These are phyloP conservation scores for Phytopythium mirpurense DNA, from an alignment of 352 stramenopile genomes.

Conservation along the genomic window DNA sequence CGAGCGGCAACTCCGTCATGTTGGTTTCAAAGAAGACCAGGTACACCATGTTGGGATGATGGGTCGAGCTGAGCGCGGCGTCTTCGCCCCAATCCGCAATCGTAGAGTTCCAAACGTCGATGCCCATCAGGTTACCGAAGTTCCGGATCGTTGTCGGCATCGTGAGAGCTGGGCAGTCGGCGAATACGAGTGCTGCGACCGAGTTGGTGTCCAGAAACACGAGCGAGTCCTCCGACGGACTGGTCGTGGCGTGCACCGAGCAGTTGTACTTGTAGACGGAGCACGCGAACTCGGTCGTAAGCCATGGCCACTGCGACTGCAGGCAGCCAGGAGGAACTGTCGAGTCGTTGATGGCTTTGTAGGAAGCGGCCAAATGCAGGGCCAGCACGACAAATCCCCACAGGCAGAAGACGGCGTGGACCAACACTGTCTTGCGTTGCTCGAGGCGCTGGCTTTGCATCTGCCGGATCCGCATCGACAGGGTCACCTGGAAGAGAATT, in stretches of 20 bases:
- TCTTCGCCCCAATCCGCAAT: constrained; percentile 10
- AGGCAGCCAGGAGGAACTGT: constrained; percentile 7
- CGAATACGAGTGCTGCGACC: constrained; percentile 13
- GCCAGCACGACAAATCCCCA: constrained; percentile 1
- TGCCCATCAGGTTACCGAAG: constrained; percentile 13
- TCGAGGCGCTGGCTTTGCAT: constrained; percentile 2
- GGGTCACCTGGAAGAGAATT: neutral
- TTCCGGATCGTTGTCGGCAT: constrained; percentile 8
- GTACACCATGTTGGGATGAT: constrained; percentile 17
- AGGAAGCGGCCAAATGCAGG: neutral
- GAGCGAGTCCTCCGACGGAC: constrained; percentile 3
- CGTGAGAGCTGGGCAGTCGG: constrained; percentile 12
- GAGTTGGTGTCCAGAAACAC: constrained; percentile 5
- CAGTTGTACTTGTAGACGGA: constrained; percentile 10
- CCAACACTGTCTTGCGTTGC: neutral
- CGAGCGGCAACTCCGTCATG: constrained; percentile 10
- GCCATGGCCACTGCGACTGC: constrained; percentile 5
- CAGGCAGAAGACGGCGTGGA: neutral
- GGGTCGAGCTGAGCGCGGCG: constrained; percentile 4
- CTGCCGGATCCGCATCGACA: neutral
- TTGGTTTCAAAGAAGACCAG: constrained; percentile 11
- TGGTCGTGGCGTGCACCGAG: constrained; percentile 8
- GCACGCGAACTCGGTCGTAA: constrained; percentile 6
- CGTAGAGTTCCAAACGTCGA: constrained; percentile 22
- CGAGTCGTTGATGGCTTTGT: neutral